Base-by-base conservation (phyloP, 495 filamentous ascomycete species). In the Penicillium antarcticum region DNA sequence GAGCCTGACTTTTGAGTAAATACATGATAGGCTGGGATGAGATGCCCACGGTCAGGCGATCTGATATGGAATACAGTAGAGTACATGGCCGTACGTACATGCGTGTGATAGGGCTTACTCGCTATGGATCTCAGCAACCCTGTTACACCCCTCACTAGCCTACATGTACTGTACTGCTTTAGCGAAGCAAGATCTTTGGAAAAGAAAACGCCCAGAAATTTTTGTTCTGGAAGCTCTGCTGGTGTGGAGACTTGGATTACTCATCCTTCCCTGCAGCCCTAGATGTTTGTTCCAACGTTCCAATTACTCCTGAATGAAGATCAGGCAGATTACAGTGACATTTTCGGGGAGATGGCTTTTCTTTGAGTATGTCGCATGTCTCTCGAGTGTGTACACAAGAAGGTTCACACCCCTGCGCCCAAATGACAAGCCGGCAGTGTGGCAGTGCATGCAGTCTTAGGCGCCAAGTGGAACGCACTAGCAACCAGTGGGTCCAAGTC, bases 391-490 rank as follows among this genome's bases (percentile, higher is more conserved):
- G 42, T 18, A 34, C 8, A 40, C 37, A 24, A 48, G 19, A 42
- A 41, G n/a, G 29, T 49, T 42, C 47, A 26, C 37, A 21, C 29
- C 45, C 37, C 47, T 49, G 19, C 38, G 47, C 56, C 56, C 53
- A 65, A 66, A 60, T 70, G 70, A 70, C 67, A 70, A 38, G 64
- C 53, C 59, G 52, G 17, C 63, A 72, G 51, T 71, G 71, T 74
- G 71, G 71, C 71, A 74, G 71, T 74, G 71, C 71, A 72, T 71
- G 71, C 69, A 72, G 40, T 55, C 62, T 60, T 58, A 62, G 56
- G 40, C 45, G 41, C 54, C 41, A 66, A 63, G 62, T 66, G 60
- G 62, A 42, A 42, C 21, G n/a, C 54, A 19, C 55, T 61, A 63
- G 57, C 42, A 58, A 60, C 61, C 62, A 61, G 62, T 63, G 62